Evolutionary conservation across 371 early-diverging fungal genomes (phyloP), one percentile per base, ranked within the genome.

Genomic region (Mucor circinelloides): DNA sequence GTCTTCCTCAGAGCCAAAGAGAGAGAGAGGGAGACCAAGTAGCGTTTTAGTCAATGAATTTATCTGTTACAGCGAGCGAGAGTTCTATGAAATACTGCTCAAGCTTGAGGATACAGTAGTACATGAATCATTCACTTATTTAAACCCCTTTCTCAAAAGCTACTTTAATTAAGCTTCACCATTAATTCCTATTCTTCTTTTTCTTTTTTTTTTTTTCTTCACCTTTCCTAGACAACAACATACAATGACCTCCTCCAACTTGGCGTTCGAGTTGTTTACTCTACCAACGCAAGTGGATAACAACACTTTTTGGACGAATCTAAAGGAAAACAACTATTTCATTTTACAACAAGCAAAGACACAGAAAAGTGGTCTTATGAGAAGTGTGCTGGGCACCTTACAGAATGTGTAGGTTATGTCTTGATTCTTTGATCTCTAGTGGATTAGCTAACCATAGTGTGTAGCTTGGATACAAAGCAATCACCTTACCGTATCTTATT

Each of bases 401-500:
- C 92, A 91, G 59, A 94, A 92, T 75, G 91, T 94, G 90, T 88
- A 85, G 70, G 80, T 76, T 27, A 7, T 57, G 1, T 42, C n/a
- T 25, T 44, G 21, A 48, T 42, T 30, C 10, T n/a, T n/a, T n/a
- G n/a, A 4, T n/a, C 6, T 3, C 17, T 17, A 6, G 0, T 6
- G n/a, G n/a, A 44, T 44, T 13, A 13, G 10, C 42, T n/a, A 34
- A 27, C 58, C 27, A 9, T 63, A 30, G 8, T 28, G 27, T 23
- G 42, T 61, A 89, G 90, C 1, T 87, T 98, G 50, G 97, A 97
- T 75, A 95, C 95, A 23, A 95, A 94, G 80, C 97, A 97, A 76
- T 89, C 95, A 12, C 92, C 96, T 21, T 98, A 90, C 77, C 91
- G 98, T 59, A 90, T 98, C 30, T 74, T 97, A 2, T 90, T 93